Base-by-base conservation (phyloP, 352 stramenopile species). In the Globisporangium rhizosaccharum region DNA sequence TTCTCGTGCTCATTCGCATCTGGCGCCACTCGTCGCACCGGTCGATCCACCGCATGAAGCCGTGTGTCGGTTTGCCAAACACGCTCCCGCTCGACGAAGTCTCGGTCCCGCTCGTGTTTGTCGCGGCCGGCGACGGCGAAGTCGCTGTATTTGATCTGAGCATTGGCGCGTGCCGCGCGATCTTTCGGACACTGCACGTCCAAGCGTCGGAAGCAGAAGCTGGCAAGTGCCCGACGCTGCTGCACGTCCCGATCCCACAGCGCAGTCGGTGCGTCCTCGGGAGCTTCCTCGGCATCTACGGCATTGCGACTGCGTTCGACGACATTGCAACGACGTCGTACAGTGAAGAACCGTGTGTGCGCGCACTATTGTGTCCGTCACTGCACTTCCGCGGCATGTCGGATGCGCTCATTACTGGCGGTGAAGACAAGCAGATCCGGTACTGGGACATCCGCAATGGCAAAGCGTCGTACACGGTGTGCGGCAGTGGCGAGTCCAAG, bases 381-480 rank as follows among this genome's bases (percentile, higher is more conserved):
- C 67, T 94, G 28, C 88, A 94, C 60, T 73, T 97, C 63, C 78
- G 85, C 30, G 87, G 86, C 53, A 85, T 91, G 68, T 65, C 73
- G 28, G 81, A 90, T 62, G 76, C 80, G 41, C 68, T 99, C 37
- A 93, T 99, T 53, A 99, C 95, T 0, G 96, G 92, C 49, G 96
- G 96, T 7, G 94, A 95, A 62, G 95, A 98, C 68, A 80, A 91
- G 28, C 82, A 96, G 68, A 97, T 99, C 62, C 84, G 96, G 28
- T 98, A 98, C 75, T 99, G 96, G 96, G 94, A 99, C 70, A 96
- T 99, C 57, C 87, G 79, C 37, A 91, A 92, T 25, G 82, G 93
- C 26, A 96, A 94, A 42, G 87, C 96, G 63, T 98, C 92, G 60
- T 98, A 95, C 72, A 97, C 88, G 18, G 77, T 98, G 15, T 97